Evolutionary conservation across 2,329 filamentous ascomycete species (phyloP), one percentile per base, ranked within the genome.

Genomic region (Phialocephala subalpina): DNA sequence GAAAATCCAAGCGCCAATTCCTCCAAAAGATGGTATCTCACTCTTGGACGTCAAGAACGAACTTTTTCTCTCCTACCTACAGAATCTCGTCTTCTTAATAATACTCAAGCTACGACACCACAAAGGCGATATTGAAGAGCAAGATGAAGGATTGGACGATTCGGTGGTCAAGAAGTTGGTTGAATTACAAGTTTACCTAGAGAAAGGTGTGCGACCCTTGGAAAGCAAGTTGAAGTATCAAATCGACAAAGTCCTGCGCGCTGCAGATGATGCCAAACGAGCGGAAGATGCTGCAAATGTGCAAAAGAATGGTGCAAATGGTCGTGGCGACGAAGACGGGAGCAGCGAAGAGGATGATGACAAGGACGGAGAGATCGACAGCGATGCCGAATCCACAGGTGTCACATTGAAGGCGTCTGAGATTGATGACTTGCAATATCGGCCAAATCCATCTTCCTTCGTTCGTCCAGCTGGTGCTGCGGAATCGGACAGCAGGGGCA

Each of bases 31-130:
- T 74, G 95, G 96, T 76, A 96, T 99, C 65, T 97, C 96, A 0
- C 88, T 99, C 0, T 90, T 99, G 74, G 94, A 98, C 77, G 89
- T 93, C 70, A 99, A 99, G 82, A 98, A 97, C 80, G 96, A 99
- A 77, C 86, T 99, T n/a, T 89, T 99, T 20, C 89, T 99, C 45
- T 95, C 95, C 3, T 99, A 99, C 79, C 84, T 99, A 0, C 95
- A 99, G 75, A 97, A 97, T 74, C 87, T 98, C 3, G 92, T 96
- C 53, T 97, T 97, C 73, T 82, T 97, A 47, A 91, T 97, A 53
- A 82, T 97, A 1, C 80, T 97, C 42, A 95, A 97, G 75, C 79
- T 98, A 22, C 88, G 92, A 65, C 88, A 89, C 76, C 72, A 74
- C 0, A 72, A 74, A 8, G 72, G 67, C 18, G 73, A 78, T 2